Conservation (phyloP, 176 grass and related monocot genomes). For the Thinopyrum elongatum region DNA sequence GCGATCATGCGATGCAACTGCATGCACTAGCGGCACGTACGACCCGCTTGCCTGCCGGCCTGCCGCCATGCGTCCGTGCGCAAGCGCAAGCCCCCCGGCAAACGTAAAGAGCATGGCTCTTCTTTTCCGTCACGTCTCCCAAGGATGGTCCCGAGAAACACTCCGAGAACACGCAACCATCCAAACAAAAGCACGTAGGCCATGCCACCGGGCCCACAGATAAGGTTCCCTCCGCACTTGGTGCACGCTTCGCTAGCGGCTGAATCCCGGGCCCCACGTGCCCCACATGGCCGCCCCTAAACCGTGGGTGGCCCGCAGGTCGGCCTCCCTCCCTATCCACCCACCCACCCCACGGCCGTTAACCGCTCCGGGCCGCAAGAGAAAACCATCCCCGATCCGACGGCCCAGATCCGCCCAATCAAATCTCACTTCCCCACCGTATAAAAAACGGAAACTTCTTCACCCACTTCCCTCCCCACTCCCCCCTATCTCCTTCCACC, state of each 20-base stretch:
- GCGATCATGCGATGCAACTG: too few species aligned
- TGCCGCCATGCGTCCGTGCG: neutral
- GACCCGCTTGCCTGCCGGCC: too few species aligned
- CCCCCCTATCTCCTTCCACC: slow-evolving; percentile 4
- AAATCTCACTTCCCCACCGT: slow-evolving; percentile 43
- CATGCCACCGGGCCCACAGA: neutral
- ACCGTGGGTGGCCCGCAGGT: slow-evolving; percentile 35
- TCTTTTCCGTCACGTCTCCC: neutral
- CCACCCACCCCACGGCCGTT: slow-evolving; percentile 28
- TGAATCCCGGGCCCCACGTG: slow-evolving; percentile 33
- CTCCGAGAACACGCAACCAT: slow-evolving; percentile 6
- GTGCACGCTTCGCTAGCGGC: neutral
- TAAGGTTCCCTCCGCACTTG: slow-evolving; percentile 18
- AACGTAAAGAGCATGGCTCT: slow-evolving; percentile 2
- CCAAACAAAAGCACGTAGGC: neutral
- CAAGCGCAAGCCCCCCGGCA: neutral
- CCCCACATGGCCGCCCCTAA: slow-evolving; percentile 40
- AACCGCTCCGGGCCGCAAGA: slow-evolving; percentile 53
- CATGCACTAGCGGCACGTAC: too few species aligned
- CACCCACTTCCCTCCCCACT: slow-evolving; percentile 31
- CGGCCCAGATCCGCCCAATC: slow-evolving; percentile 47
- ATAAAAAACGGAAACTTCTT: slow-evolving; percentile 34
- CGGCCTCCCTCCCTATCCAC: slow-evolving; percentile 9
- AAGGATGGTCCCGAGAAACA: neutral
- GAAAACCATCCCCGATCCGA: slow-evolving; percentile 6